Base-by-base conservation (phyloP, 129 eudicot genomes). In the Pulicaria dysenterica region DNA sequence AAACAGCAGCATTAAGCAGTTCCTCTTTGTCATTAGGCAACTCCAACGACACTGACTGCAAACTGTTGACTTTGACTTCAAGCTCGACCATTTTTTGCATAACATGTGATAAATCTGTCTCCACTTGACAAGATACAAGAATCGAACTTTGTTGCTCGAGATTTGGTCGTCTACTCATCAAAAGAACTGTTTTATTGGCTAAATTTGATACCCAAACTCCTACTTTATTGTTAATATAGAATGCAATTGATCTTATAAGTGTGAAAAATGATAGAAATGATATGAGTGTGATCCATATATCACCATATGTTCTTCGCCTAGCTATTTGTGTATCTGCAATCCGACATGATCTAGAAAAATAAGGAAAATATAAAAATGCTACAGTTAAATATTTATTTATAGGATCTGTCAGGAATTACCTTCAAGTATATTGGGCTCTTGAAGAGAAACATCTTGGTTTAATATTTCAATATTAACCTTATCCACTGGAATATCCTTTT, bases 1-100 rank as follows among this genome's bases (percentile, higher is more conserved):
- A 90, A 62, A 90, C 93, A 79, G 91, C 91, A 64, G 90, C 96
- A 69, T 86, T 85, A 36, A 89, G 78, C 87, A 85, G 68, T 72
- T 89, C 96, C 58, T 84, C 90, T 76, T 90, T 90, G 73, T 86
- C 96, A 67, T 66, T 82, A 17, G 93, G 96, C 93, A 90, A 85
- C 83, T 80, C 86, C 38, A 82, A 83, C 37, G 90, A 87, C 81
- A 84, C 86, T 70, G 81, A 78, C 72, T 82, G 79, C 24, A 89
- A 86, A 3, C 86, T 82, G 67, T 73, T 84, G 8, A 90, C 87
- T 44, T 84, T 85, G 59, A 78, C 91, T 72, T 89, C 91, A 64
- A 86, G 91, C 72, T 89, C 91, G 48, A 85, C 90, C 40, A 86
- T 64, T 74, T 85, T 90, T 64, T 86, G 53, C 82, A 61, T 34